phyloP scores from a whole-genome alignment of 2,329 filamentous ascomycete genomes.

The Sporothrix pallida region DNA sequence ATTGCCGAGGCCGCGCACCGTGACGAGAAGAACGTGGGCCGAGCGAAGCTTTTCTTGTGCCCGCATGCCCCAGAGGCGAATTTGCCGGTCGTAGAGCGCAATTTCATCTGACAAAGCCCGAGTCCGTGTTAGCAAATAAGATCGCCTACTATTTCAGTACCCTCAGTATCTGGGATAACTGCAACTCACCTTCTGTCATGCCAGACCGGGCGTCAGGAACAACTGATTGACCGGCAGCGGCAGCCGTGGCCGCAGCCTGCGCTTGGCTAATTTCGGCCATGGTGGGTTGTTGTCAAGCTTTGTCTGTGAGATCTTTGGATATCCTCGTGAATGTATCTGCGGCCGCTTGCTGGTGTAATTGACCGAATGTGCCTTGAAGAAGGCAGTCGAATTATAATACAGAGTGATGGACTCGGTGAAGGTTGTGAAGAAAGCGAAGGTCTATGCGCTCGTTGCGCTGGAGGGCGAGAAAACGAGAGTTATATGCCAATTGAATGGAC shows the following conservation, averaged over 20 bases:
- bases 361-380: too few relatives aligned
- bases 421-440: not conserved
- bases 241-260: not conserved
- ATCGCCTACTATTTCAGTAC: not conserved
- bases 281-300: not conserved
- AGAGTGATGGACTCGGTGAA: not conserved
- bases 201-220: not conserved
- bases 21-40: conserved; percentile 88
- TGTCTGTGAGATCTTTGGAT: not conserved
- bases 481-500: not conserved
- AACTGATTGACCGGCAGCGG: not conserved
- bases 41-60: conserved; percentile 91
- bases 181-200: conserved; percentile 34
- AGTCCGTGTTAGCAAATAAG: not conserved
- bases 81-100: conserved; percentile 95
- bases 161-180: not conserved
- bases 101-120: conserved; percentile 73
- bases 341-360: not conserved
- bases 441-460: too few relatives aligned
- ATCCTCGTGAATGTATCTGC: not conserved
- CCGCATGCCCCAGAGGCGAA: conserved; percentile 94
- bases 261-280: not conserved
- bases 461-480: not conserved
- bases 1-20: conserved; percentile 84
- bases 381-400: not conserved